Percentiles rank a stretch among this genome's conserved stretches.
Evolutionary conservation across 768 basidiomycete species (phyloP).

Genomic region (Amanita rubescens): DNA sequence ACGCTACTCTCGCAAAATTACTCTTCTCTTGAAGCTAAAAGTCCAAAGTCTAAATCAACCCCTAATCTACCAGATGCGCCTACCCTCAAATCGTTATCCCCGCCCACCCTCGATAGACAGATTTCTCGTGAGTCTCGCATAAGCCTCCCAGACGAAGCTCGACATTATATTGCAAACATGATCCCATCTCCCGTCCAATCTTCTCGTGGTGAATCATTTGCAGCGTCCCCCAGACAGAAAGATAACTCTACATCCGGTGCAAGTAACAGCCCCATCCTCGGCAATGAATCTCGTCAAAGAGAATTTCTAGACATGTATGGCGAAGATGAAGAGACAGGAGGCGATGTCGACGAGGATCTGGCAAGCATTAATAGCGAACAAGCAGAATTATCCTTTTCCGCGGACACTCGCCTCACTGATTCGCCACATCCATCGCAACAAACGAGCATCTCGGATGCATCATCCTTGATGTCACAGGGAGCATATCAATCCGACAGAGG

Average conservation of each 20-base stretch:
- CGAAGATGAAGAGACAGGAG: constrained; percentile 36
- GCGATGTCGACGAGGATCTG: background rate
- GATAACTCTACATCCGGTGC: background rate
- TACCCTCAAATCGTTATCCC: background rate
- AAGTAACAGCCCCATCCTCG: constrained; percentile 8
- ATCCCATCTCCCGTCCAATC: constrained; percentile 54
- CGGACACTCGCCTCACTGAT: background rate
- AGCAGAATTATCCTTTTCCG: background rate
- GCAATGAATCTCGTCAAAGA: constrained; percentile 20
- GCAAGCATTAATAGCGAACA: background rate
- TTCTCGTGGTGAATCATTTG: constrained; percentile 36
- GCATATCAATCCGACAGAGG: constrained; percentile 12
- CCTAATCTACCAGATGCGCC: background rate
- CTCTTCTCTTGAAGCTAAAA: background rate
- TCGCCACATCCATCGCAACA: background rate
- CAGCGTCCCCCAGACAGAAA: constrained; percentile 17
- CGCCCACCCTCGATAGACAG: background rate
- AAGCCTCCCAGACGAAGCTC: constrained; percentile 71
- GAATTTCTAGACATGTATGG: constrained; percentile 68
- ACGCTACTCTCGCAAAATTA: constrained; percentile 7
- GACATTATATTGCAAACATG: constrained; percentile 63
- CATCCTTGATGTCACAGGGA: background rate
- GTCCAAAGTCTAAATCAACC: background rate
- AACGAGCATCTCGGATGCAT: background rate
- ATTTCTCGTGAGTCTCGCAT: constrained; percentile 60